Evolutionary conservation across 2,329 filamentous ascomycete species (phyloP), one percentile per base, ranked within the genome.

Genomic region (Diatrype stigma): DNA sequence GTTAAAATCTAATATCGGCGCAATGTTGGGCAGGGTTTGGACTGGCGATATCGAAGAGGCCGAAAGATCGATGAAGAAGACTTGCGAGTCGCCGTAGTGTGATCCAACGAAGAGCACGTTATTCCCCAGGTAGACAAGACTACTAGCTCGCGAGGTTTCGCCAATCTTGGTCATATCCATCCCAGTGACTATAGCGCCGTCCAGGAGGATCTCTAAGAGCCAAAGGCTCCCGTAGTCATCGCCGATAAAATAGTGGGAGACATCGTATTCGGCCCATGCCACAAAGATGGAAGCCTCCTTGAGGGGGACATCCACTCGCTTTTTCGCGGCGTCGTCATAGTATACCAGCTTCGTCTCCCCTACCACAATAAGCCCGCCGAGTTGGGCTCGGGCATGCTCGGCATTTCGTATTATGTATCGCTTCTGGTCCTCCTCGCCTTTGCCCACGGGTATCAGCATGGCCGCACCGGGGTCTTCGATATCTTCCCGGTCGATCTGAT

Each of bases 191-290:
- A 85, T 81, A 6, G 82, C 80, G 3, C 82, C 77, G 10, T 78
- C 73, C 2, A 90, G 77, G 14, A 87, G 70, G 12, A 99, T 81
- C 66, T 90, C 90, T 35, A 99, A 73, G n/a, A 96, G 74, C 64
- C 93, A 91, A 22, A 99, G 70, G 46, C 80, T 81, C 16, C 94
- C 93, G 64, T 94, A 96, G 60, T 96, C 91, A 65, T 99, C 94
- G 1, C 88, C 91, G 2, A 99, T 73, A n/a, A 96, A 76, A 73
- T 91, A 97, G 61, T 87, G 81, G 37, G 87, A 85, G 22, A 84
- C 82, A 62, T 97, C 89, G 47, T 94, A 85, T 61, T 86, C 83
- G 55, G 89, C 88, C 92, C 93, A 99, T 2, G 90, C 85, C n/a
- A 94, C 87, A 60, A 95, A 97, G 34, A 96, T 86, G 2, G 87